phyloP scores from a whole-genome alignment of 2,329 filamentous ascomycete genomes.

The Pseudogymnoascus sp. region DNA sequence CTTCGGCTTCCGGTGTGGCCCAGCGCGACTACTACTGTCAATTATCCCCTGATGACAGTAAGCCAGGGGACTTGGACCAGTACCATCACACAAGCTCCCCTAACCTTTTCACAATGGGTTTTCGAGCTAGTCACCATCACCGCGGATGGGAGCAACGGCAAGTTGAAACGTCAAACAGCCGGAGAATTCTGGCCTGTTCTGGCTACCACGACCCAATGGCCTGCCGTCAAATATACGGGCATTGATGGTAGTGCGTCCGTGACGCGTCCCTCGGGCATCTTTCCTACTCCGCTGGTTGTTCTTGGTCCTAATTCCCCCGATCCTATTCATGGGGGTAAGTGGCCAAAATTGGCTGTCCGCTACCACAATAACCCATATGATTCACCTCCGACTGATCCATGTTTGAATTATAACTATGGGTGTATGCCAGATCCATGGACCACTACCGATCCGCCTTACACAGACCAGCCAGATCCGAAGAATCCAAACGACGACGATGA shows the following conservation, averaged over 20 bases:
- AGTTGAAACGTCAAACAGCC: slow-evolving; percentile 11
- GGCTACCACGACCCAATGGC: slow-evolving; percentile 20
- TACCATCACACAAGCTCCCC: slow-evolving; percentile 24
- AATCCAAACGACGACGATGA: too few species aligned
- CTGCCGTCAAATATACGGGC: slow-evolving; percentile 17
- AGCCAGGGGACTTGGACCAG: slow-evolving; percentile 26
- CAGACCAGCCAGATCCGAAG: too few species aligned
- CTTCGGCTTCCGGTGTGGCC: slow-evolving; percentile 25
- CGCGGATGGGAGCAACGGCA: not conserved
- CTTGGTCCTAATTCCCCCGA: not conserved
- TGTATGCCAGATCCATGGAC: too few species aligned
- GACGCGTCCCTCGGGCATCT: slow-evolving; percentile 13
- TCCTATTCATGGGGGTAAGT: not conserved
- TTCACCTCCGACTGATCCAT: not conserved
- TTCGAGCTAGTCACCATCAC: slow-evolving; percentile 22
- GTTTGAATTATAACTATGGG: not conserved
- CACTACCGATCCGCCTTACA: too few species aligned
- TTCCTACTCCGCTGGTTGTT: slow-evolving; percentile 17
- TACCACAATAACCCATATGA: not conserved
- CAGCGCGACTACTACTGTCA: slow-evolving; percentile 22
- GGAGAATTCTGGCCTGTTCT: slow-evolving; percentile 14
- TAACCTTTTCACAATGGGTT: slow-evolving; percentile 22
- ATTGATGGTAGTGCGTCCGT: slow-evolving; percentile 14
- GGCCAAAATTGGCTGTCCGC: not conserved
- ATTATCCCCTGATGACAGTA: slow-evolving; percentile 28